These are phyloP conservation scores for Corymbia maculata DNA, from an alignment of 345 rosid species.

Conservation along the genomic window DNA sequence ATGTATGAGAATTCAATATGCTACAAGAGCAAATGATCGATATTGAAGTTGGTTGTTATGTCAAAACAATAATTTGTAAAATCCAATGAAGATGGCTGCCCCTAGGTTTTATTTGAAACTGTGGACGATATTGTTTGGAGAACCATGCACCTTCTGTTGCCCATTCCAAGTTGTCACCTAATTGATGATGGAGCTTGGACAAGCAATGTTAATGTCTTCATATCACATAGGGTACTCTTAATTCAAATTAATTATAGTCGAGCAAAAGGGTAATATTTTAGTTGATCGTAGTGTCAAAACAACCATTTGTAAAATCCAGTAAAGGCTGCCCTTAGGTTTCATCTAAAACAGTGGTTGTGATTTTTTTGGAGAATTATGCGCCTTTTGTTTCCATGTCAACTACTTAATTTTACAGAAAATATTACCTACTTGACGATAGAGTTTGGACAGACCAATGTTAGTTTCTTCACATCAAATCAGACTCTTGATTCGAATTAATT, in stretches of 20 bases:
- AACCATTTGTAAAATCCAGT: no score
- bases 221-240: background rate
- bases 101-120: background rate
- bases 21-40: background rate
- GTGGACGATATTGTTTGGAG: background rate
- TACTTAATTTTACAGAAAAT: background rate
- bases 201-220: background rate
- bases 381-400: no score
- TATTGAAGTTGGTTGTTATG: background rate
- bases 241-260: background rate
- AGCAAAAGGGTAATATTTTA: no score
- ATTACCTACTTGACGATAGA: background rate
- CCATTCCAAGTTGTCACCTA: background rate
- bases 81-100: background rate
- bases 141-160: background rate
- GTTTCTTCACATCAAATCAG: background rate
- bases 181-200: background rate
- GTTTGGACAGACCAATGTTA: background rate
- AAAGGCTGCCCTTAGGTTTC: no score
- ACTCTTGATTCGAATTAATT: background rate
- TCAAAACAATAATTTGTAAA: background rate
- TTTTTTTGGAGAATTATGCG: no score
- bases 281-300: no score
- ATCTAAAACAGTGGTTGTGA: no score
- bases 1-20: background rate